Conservation (phyloP, 1,139 yeast species). For the Blastobotrys persicus region DNA sequence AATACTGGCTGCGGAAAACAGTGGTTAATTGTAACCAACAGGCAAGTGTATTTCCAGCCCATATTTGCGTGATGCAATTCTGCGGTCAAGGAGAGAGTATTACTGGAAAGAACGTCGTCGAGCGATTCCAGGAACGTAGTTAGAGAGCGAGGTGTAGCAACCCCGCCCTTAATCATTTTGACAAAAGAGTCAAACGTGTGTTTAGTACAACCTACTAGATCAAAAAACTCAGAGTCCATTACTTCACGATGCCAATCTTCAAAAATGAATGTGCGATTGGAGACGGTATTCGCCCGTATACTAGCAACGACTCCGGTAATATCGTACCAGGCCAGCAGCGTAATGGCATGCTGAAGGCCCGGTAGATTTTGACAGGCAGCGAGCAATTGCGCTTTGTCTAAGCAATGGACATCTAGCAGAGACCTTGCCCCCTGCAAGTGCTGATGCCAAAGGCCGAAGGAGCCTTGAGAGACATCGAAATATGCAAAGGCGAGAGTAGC, state of each 20-base stretch:
- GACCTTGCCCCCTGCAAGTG: slow-evolving; percentile 26
- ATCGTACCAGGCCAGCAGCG: slow-evolving; percentile 27
- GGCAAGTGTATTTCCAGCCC: slow-evolving; percentile 24
- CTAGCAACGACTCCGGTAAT: slow-evolving; percentile 25
- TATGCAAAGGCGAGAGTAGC: slow-evolving; percentile 26
- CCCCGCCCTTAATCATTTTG: slow-evolving; percentile 13
- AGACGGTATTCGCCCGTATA: neutral
- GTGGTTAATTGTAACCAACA: slow-evolving; percentile 19
- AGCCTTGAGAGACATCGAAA: slow-evolving; percentile 27
- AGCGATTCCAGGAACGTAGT: slow-evolving; percentile 9
- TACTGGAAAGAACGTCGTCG: slow-evolving; percentile 12
- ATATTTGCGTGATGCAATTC: neutral
- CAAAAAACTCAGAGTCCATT: slow-evolving; percentile 24
- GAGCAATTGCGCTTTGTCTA: slow-evolving; percentile 16
- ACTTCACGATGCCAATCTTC: slow-evolving; percentile 27
- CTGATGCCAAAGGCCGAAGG: slow-evolving; percentile 25
- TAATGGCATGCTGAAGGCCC: slow-evolving; percentile 26
- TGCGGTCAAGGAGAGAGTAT: neutral
- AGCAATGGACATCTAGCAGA: slow-evolving; percentile 24
- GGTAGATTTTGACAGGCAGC: slow-evolving; percentile 20
- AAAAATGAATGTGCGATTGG: slow-evolving; percentile 20
- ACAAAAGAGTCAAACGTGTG: slow-evolving; percentile 19
- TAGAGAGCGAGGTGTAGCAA: neutral
- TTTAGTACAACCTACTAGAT: slow-evolving; percentile 24
- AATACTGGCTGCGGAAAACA: neutral